A percentile compares a stretch with the other conserved stretches of the same genome.
These are phyloP conservation scores for Dimargaris cristalligena DNA, from an alignment of 192 early-diverging fungal genomes.

Conservation along the genomic window DNA sequence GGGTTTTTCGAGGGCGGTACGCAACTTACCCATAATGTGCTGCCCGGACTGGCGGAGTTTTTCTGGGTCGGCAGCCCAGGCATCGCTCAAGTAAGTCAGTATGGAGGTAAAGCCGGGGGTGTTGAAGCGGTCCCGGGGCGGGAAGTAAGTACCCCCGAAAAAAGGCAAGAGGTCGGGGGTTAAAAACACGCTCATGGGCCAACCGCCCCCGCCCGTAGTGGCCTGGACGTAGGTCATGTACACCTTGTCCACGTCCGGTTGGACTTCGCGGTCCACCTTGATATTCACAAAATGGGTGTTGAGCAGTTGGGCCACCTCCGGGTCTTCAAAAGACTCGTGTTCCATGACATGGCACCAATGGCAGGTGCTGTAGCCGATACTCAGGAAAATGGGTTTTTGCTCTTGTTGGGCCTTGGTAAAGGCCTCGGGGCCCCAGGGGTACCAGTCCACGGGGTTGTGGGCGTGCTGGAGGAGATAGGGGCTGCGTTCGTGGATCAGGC, in stretches of 20 bases:
- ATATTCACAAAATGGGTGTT: constrained; percentile 40
- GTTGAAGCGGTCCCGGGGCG: constrained; percentile 16
- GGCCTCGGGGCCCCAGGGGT: constrained; percentile 46
- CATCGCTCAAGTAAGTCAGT: constrained; percentile 13
- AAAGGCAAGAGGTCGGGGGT: constrained; percentile 31
- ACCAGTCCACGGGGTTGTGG: constrained; percentile 35
- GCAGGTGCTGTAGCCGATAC: constrained; percentile 49
- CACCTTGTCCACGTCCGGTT: constrained; percentile 43
- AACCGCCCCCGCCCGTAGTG: constrained; percentile 42
- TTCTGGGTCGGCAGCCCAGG: background rate
- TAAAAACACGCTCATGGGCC: constrained; percentile 49
- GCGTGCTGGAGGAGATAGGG: constrained; percentile 8
- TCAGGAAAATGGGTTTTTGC: constrained; percentile 43
- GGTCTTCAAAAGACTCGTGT: constrained; percentile 43
- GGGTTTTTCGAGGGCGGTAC: background rate
- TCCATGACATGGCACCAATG: constrained; percentile 56
- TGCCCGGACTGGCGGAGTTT: background rate
- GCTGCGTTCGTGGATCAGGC: constrained; percentile 1
- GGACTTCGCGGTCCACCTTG: constrained; percentile 39
- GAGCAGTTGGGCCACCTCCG: constrained; percentile 34
- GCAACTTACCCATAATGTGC: background rate
- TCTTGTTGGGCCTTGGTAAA: constrained; percentile 32
- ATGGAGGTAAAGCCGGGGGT: constrained; percentile 18
- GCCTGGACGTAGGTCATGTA: constrained; percentile 49
- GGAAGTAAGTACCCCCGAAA: constrained; percentile 21